Conservation (phyloP, 108 stramenopile species). For the Bacterosira constricta region DNA sequence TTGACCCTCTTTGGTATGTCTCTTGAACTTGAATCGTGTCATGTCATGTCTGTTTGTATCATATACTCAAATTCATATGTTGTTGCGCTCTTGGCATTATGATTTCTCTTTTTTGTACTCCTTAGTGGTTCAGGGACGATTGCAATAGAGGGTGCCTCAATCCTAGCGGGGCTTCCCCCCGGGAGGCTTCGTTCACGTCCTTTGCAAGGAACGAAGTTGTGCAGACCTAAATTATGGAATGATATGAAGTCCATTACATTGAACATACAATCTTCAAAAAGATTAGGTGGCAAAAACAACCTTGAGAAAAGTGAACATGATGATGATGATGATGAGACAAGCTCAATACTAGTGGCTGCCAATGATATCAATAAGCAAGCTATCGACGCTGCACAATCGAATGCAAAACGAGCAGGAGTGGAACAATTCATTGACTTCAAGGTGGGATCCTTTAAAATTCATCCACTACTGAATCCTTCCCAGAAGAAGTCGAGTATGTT, state of each 20-base stretch:
- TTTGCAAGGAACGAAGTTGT: conserved; percentile 54
- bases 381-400: conserved; percentile 53
- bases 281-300: too few relatives aligned
- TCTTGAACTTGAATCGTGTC: too few relatives aligned
- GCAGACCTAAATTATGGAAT: conserved; percentile 45
- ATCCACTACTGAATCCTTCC: conserved; percentile 34
- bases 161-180: conserved; percentile 64
- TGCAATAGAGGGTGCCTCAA: conserved; percentile 73
- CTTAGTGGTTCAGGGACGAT: conserved; percentile 87
- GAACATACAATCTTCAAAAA: too few relatives aligned
- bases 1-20: conserved; percentile 86
- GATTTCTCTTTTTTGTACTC: too few relatives aligned
- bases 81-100: too few relatives aligned
- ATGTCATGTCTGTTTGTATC: too few relatives aligned
- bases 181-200: conserved; percentile 64
- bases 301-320: too few relatives aligned
- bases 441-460: conserved; percentile 40
- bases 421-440: conserved; percentile 47
- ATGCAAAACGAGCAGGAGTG: conserved; percentile 75
- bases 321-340: neutral
- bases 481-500: neutral
- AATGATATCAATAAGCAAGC: conserved; percentile 72
- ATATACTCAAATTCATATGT: too few relatives aligned
- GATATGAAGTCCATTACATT: conserved; percentile 30
- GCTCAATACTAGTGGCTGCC: conserved; percentile 30